These are phyloP conservation scores for Leccinum fallax DNA, from an alignment of 1,284 basidiomycete genomes.

Conservation along the genomic window DNA sequence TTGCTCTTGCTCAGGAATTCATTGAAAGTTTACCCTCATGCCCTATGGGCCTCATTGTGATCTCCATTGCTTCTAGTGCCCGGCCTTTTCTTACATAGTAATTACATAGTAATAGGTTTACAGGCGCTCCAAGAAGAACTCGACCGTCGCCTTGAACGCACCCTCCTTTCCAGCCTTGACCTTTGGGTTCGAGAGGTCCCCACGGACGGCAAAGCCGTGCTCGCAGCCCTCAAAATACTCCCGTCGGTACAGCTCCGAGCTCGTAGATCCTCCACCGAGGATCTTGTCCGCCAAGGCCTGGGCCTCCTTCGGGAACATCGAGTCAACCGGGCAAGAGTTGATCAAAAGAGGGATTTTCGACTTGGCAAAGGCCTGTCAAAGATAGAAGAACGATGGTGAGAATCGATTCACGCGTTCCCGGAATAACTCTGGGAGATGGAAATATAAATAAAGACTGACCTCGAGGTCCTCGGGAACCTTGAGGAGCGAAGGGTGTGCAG, in stretches of 20 bases:
- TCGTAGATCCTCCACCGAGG: conserved; percentile 41
- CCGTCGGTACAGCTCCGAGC: conserved; percentile 45
- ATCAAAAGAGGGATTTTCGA: conserved; percentile 45
- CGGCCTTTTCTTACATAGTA: not conserved
- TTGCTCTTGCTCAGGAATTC: not conserved
- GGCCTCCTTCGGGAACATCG: conserved; percentile 33
- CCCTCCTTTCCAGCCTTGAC: conserved; percentile 67
- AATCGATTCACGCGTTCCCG: not conserved
- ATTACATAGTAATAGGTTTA: conserved; percentile 15
- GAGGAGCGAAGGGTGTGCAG: conserved; percentile 72
- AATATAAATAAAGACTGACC: conserved; percentile 9
- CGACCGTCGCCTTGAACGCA: conserved; percentile 55
- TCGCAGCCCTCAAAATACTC: conserved; percentile 45
- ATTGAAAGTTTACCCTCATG: not conserved
- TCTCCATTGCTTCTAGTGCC: not conserved
- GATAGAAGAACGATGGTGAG: not conserved
- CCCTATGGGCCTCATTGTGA: not conserved
- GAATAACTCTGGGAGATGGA: not conserved
- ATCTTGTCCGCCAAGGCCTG: conserved; percentile 42
- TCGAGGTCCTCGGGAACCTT: conserved; percentile 43
- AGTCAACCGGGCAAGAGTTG: conserved; percentile 44
- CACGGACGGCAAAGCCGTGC: conserved; percentile 58
- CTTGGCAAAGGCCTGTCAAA: conserved; percentile 32
- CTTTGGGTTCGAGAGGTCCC: conserved; percentile 38
- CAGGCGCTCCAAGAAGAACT: conserved; percentile 49